Base-by-base conservation (phyloP, 352 stramenopile genomes). In the Pythium periplocum region DNA sequence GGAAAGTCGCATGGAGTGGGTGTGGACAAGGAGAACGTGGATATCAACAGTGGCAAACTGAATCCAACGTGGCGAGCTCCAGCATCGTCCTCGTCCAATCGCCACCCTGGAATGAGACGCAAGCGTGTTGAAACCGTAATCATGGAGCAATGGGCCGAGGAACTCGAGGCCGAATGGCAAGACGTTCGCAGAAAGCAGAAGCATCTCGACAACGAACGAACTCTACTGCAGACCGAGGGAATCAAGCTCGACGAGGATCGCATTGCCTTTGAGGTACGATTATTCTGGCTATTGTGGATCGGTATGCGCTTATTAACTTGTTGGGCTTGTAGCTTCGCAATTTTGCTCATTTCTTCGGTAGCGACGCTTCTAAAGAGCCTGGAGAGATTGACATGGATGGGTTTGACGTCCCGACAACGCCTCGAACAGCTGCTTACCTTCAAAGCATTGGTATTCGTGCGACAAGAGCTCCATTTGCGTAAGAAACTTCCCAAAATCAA, bases 311-410 rank as follows among this genome's bases (percentile, higher is more conserved):
- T 34, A 11, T 51, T 12, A 26, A 11, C 31, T 10, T 11, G 33
- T 26, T 35, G 9, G 11, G 17, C 10, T 6, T 26, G 26, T n/a
- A 51, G 45, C 36, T 54, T 48, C 48, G 53, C 6, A 55, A 49
- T 8, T 66, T 61, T 12, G 53, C 53, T 11, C 59, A 61, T 36
- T 66, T 66, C 33, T 66, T 66, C 17, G 59, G 59, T 1, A 33
- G 30, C 2, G 57, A 46, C 4, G 43, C 17, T 26, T 26, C 17
- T 26, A 26, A 26, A 26, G 17, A 49, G 2, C 33, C 42, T 12
- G 58, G 54, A 1, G 48, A 61, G 30, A 55, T 62, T 37, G 50
- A 51, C 9, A 48, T 66, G 53, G 5, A 49, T 6, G 49, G 55
- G 30, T 42, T 66, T 6, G 59, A 62, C 53, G 55, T 45, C 30